Conservation (phyloP, 192 early-diverging fungal species). For the Umbelopsis sp. region DNA sequence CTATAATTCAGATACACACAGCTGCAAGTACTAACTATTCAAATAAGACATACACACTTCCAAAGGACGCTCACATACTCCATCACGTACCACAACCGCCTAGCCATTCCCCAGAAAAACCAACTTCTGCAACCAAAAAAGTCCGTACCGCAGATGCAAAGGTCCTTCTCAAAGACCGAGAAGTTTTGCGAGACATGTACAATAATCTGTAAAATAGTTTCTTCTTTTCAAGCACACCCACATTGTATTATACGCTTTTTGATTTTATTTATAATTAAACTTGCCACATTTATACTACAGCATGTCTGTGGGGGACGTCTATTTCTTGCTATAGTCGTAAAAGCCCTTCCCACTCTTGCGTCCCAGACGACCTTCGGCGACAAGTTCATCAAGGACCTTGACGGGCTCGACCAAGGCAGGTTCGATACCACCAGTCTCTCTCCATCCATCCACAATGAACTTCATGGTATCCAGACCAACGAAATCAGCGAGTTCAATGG, state of each 20-base stretch:
- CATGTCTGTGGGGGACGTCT: background rate
- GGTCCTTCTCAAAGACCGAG: constrained; percentile 7
- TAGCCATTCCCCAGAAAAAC: background rate
- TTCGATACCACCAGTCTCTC: constrained; percentile 78
- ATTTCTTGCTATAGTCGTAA: constrained; percentile 66
- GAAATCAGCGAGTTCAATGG: constrained; percentile 81
- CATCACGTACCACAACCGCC: constrained; percentile 12
- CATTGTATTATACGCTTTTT: background rate
- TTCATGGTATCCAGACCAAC: constrained; percentile 96
- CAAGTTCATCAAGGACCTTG: constrained; percentile 71
- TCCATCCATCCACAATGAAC: constrained; percentile 96
- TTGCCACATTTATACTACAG: background rate
- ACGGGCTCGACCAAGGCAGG: constrained; percentile 75
- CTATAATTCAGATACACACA: background rate
- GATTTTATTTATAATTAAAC: background rate
- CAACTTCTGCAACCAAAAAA: background rate
- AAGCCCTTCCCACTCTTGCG: constrained; percentile 88
- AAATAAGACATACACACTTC: constrained; percentile 6
- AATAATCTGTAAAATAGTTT: background rate
- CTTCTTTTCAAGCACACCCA: background rate
- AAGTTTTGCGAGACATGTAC: constrained; percentile 13
- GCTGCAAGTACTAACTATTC: background rate
- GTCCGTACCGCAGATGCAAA: background rate
- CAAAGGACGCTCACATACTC: constrained; percentile 21
- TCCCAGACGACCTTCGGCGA: constrained; percentile 73